Percentiles rank a stretch among this genome's conserved stretches.
phyloP scores from a whole-genome alignment of 257 asterid species.

The Solanum arcanum region DNA sequence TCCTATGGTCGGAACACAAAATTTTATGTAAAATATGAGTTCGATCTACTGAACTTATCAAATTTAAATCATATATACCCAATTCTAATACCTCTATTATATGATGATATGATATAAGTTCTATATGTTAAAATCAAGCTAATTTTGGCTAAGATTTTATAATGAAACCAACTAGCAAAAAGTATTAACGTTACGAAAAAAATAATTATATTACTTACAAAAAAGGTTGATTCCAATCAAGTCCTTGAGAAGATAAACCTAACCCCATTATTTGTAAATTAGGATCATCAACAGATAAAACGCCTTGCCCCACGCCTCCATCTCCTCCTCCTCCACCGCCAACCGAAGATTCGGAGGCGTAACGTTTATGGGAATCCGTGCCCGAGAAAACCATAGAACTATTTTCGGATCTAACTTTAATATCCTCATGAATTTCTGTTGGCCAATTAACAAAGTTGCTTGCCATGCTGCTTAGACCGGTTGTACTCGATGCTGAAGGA shows the following conservation, averaged over 20 bases:
- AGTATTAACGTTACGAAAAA: not conserved
- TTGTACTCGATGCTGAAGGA: constrained; percentile 16
- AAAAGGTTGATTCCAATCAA: constrained; percentile 49
- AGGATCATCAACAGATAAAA: constrained; percentile 19
- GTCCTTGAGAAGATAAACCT: constrained; percentile 54
- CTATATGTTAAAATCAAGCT: not conserved
- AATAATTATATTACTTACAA: not conserved
- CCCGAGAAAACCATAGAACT: constrained; percentile 17
- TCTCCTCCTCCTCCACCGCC: not conserved
- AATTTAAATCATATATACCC: not conserved
- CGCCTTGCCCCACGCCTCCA: constrained; percentile 1
- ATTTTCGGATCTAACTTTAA: constrained; percentile 25
- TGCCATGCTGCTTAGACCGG: constrained; percentile 30
- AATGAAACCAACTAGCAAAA: not conserved
- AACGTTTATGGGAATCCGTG: constrained; percentile 8
- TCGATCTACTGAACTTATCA: not conserved
- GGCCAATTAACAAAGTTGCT: constrained; percentile 47
- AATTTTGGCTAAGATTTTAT: not conserved
- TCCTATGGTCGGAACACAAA: not conserved
- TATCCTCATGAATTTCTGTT: constrained; percentile 37
- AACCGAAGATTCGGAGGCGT: constrained; percentile 13
- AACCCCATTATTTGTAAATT: constrained; percentile 62
- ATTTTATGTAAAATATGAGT: not conserved
- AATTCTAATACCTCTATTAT: not conserved
- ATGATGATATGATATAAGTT: not conserved